phyloP scores from a whole-genome alignment of 805 yeast genomes.

The Saccharomycopsis malanga region DNA sequence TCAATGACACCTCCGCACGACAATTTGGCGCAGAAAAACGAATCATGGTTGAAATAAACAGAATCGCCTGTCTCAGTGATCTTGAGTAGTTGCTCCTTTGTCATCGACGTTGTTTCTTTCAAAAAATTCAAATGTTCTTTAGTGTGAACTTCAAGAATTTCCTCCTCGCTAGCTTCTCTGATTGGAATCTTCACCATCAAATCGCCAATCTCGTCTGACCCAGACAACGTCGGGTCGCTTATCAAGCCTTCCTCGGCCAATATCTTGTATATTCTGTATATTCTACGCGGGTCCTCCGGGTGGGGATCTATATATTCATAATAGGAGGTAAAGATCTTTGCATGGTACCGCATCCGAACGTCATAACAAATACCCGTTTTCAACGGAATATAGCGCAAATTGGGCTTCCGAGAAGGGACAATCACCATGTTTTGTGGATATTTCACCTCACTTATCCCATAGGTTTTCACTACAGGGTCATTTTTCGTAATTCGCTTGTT shows the following conservation, averaged over 20 bases:
- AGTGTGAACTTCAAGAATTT: conserved; percentile 80
- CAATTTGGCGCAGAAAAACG: conserved; percentile 76
- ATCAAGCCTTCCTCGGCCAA: conserved; percentile 92
- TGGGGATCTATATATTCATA: conserved; percentile 96
- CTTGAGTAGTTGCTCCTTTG: conserved; percentile 64
- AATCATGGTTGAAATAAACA: conserved; percentile 89
- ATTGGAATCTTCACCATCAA: conserved; percentile 85
- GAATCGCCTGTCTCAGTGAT: conserved; percentile 92
- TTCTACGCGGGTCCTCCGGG: conserved; percentile 97
- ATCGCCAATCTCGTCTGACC: conserved; percentile 69
- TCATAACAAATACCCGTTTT: conserved; percentile 95
- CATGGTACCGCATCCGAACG: conserved; percentile 95
- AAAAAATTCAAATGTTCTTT: conserved; percentile 71
- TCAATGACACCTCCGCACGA: conserved; percentile 97
- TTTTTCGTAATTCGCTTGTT: too few relatives aligned
- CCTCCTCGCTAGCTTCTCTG: conserved; percentile 82
- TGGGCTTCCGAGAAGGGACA: conserved; percentile 18
- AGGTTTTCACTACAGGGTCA: conserved; percentile 20
- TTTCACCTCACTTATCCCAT: conserved; percentile 21
- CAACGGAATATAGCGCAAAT: conserved; percentile 46
- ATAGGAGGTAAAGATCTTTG: conserved; percentile 85
- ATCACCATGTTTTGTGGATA: conserved; percentile 20
- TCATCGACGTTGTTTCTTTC: conserved; percentile 68
- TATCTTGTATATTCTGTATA: conserved; percentile 86
- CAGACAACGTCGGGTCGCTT: conserved; percentile 67